Conservation (phyloP, 2,329 filamentous ascomycete genomes). For the Xylariaceae sp. region DNA sequence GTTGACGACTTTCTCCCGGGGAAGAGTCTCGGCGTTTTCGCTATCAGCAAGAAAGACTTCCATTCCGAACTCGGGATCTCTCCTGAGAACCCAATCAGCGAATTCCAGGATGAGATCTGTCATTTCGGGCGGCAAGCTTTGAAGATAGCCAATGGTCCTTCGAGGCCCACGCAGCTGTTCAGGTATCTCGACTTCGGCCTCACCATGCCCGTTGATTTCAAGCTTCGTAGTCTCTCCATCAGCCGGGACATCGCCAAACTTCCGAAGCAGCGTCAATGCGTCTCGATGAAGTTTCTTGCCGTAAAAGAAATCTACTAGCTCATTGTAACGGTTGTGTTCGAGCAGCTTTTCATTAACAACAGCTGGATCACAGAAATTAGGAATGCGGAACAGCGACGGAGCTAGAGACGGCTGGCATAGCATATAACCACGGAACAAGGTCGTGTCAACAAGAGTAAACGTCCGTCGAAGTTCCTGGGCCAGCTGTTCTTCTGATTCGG, state of each 20-base stretch:
- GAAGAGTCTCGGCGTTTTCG: slow-evolving; percentile 87
- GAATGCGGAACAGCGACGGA: slow-evolving; percentile 84
- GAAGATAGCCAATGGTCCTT: slow-evolving; percentile 83
- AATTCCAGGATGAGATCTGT: slow-evolving; percentile 91
- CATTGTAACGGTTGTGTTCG: slow-evolving; percentile 81
- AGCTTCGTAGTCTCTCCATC: slow-evolving; percentile 37
- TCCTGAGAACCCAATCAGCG: slow-evolving; percentile 76
- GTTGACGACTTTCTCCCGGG: slow-evolving; percentile 66
- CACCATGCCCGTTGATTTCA: slow-evolving; percentile 24
- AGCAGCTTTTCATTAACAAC: slow-evolving; percentile 92
- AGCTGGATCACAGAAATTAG: slow-evolving; percentile 94
- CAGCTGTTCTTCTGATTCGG: slow-evolving; percentile 54
- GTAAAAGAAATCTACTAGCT: slow-evolving; percentile 95
- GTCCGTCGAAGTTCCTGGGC: slow-evolving; percentile 67
- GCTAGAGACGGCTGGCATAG: slow-evolving; percentile 79
- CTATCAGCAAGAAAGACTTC: slow-evolving; percentile 90
- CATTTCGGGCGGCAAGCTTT: slow-evolving; percentile 77
- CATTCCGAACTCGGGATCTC: slow-evolving; percentile 72
- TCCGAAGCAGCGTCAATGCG: slow-evolving; percentile 73
- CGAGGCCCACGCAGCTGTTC: slow-evolving; percentile 67
- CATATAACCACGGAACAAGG: slow-evolving; percentile 93
- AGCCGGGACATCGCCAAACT: slow-evolving; percentile 57
- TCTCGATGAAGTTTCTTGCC: slow-evolving; percentile 90
- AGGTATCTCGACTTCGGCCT: slow-evolving; percentile 31
- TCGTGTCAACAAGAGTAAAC: slow-evolving; percentile 85